Evolutionary conservation across 805 yeast genomes (phyloP).

Genomic region (Scheffersomyces stipitis): DNA sequence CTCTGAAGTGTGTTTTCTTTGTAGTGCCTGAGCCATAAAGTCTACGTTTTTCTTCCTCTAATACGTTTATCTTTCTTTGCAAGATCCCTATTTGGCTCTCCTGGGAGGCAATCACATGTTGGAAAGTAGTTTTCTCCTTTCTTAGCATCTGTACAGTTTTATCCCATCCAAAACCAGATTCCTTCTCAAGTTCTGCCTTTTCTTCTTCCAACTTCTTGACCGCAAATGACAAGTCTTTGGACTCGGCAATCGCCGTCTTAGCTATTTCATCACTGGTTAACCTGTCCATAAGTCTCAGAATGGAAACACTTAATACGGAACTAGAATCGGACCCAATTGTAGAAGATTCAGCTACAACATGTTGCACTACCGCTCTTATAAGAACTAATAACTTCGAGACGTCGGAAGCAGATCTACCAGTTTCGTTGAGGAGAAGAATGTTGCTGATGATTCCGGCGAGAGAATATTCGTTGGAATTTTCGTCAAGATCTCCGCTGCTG

Average conservation of each 20-base stretch:
- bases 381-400: constrained; percentile 24
- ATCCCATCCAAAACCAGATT: constrained; percentile 20
- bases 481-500: constrained; percentile 1
- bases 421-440: constrained; percentile 18
- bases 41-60: constrained; percentile 22
- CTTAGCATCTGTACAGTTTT: constrained; percentile 22
- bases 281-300: constrained; percentile 36
- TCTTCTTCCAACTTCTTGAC: constrained; percentile 21
- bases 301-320: constrained; percentile 28
- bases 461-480: constrained; percentile 4
- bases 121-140: constrained; percentile 19
- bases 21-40: constrained; percentile 2
- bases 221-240: constrained; percentile 21
- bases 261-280: constrained; percentile 36
- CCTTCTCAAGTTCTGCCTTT: constrained; percentile 18
- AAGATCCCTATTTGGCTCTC: constrained; percentile 25
- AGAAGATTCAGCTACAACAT: constrained; percentile 26
- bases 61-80: constrained; percentile 19
- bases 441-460: neutral
- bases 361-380: constrained; percentile 32
- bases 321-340: constrained; percentile 22
- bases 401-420: constrained; percentile 22
- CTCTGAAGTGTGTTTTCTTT: neutral
- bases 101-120: constrained; percentile 22
- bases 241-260: constrained; percentile 32